Evolutionary conservation across 2,329 filamentous ascomycete genomes (phyloP), one percentile per base, ranked within the genome.

Genomic region (Dendryphion nanum): DNA sequence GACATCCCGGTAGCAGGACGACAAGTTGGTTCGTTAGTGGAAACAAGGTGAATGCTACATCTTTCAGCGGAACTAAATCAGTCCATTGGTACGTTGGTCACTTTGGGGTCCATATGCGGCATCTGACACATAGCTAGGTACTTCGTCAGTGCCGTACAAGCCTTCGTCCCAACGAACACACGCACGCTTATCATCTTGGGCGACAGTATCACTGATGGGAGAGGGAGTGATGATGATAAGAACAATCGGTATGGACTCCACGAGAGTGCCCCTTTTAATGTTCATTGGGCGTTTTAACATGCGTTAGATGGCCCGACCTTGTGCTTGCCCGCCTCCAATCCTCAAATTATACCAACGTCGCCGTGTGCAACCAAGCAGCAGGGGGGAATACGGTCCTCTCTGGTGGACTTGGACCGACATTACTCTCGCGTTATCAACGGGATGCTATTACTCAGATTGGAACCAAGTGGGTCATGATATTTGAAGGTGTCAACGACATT

Each of bases 401-500:
- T 6, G 79, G 81, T 35, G 76, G 81, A 0, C 68, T 82, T 0
- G 81, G 82, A 0, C 81, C 81, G 2, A 76, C 75, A 18, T 71
- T 77, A 2, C 61, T 83, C 20, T 67, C 70, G 23, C 76, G 81
- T 3, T 73, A 83, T 44, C 74, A 81, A 52, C 72, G 81, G 8
- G 81, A 85, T 53, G 74, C 81, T 2, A 67, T 85, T 2, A 53
- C 72, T 0, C 75, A 78, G 14, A 68, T 74, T 0, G 76, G 76
- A 3, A 73, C 79, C 3, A 70, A 69, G 49, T 83, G 79, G 47
- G 75, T 75, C 15, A 71, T 85, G 63, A 70, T 85, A 26, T 85
- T 83, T 57, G 77, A 82, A 57, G 81, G 81, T 10, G 79, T 84
- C 29, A 84, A 85, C 54, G 81, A 84, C 53, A 82, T 85, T 41